Conservation (phyloP, 768 basidiomycete species). For the Infundibulicybe gibba region DNA sequence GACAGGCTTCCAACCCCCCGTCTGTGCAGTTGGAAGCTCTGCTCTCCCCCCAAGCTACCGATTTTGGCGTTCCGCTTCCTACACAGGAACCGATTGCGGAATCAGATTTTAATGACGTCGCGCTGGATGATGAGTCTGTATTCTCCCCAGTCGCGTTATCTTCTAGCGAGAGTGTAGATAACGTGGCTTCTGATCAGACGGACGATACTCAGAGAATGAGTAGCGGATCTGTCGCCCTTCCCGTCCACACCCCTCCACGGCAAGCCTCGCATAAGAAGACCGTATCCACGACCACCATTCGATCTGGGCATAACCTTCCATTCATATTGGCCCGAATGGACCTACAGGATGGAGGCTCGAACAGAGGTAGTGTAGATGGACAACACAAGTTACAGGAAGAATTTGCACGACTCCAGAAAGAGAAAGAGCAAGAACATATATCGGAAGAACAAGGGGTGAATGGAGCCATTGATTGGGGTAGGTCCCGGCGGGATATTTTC, state of each 20-base stretch:
- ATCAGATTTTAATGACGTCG: conserved; percentile 66
- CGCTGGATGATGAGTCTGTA: conserved; percentile 42
- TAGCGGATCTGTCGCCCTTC: conserved; percentile 2
- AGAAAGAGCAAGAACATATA: conserved; percentile 38
- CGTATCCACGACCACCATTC: conserved; percentile 55
- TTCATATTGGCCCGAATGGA: conserved; percentile 56
- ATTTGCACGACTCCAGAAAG: conserved; percentile 63
- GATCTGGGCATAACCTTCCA: conserved; percentile 46
- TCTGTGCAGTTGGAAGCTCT: conserved; percentile 37
- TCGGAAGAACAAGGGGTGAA: conserved; percentile 27
- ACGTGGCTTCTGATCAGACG: conserved; percentile 7
- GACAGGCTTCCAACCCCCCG: not conserved
- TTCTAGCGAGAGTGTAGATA: conserved; percentile 10
- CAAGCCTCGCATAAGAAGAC: conserved; percentile 55
- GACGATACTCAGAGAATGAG: conserved; percentile 11
- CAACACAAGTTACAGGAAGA: conserved; percentile 74
- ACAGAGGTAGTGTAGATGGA: conserved; percentile 55
- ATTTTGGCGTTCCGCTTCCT: conserved; percentile 22
- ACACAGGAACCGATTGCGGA: conserved; percentile 43
- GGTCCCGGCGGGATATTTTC: conserved; percentile 12
- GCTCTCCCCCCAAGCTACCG: conserved; percentile 42
- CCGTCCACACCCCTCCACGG: conserved; percentile 19
- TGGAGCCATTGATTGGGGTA: conserved; percentile 75
- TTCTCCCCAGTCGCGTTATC: conserved; percentile 36
- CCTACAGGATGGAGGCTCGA: conserved; percentile 37